These are phyloP conservation scores for Pythium brachiatum DNA, from an alignment of 352 stramenopile genomes.

Conservation along the genomic window DNA sequence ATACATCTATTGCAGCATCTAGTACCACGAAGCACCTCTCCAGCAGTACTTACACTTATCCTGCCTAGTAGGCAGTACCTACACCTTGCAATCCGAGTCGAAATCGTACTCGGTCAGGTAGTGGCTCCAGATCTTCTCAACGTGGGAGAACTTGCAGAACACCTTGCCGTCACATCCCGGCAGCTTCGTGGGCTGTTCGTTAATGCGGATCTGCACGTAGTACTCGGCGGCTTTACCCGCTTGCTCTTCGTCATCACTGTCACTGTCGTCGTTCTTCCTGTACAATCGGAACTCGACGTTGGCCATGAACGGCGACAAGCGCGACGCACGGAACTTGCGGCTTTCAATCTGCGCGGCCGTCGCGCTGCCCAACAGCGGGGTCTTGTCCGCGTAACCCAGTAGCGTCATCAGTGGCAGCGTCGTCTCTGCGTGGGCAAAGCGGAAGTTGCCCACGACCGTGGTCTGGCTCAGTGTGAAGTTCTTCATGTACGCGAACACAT, in stretches of 20 bases:
- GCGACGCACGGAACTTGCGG: constrained; percentile 23
- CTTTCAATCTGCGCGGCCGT: constrained; percentile 7
- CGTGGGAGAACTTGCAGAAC: constrained; percentile 24
- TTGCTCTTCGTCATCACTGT: neutral
- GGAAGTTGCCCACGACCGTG: constrained; percentile 24
- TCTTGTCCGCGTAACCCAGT: constrained; percentile 24
- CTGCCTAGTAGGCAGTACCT: neutral
- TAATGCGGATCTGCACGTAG: constrained; percentile 30
- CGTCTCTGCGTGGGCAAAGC: constrained; percentile 28
- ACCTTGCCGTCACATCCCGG: constrained; percentile 23
- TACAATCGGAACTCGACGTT: constrained; percentile 30
- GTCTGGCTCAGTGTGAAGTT: constrained; percentile 18
- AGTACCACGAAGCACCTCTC: too few species aligned
- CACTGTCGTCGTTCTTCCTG: constrained; percentile 6
- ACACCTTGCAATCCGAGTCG: constrained; percentile 19
- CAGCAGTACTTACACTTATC: too few species aligned
- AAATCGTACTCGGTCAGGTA: constrained; percentile 28
- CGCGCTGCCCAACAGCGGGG: constrained; percentile 9
- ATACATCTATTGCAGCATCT: too few species aligned
- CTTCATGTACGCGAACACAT: constrained; percentile 25
- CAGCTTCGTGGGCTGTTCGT: constrained; percentile 25
- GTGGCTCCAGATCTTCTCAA: constrained; percentile 22
- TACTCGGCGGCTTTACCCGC: constrained; percentile 7
- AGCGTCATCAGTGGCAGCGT: constrained; percentile 27
- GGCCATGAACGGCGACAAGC: constrained; percentile 17